phyloP scores from a whole-genome alignment of 768 basidiomycete genomes.

The Pleurotus giganteus region DNA sequence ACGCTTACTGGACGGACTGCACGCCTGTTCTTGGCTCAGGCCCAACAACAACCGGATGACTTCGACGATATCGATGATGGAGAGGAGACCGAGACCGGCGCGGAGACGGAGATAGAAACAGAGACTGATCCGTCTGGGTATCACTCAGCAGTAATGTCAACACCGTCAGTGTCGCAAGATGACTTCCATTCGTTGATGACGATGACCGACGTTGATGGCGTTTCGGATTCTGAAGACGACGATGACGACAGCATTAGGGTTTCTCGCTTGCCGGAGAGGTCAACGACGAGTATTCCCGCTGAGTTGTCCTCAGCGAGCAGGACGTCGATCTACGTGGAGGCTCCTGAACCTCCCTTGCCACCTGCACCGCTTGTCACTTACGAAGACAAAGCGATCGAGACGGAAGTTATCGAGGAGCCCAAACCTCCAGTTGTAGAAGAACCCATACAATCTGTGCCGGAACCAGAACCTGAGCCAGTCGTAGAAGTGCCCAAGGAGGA shows the following conservation, averaged over 20 bases:
- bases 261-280: slow-evolving; percentile 37
- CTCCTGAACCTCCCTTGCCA: slow-evolving; percentile 33
- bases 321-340: slow-evolving; percentile 22
- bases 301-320: slow-evolving; percentile 24
- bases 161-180: slow-evolving; percentile 61
- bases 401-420: slow-evolving; percentile 8
- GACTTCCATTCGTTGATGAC: slow-evolving; percentile 80
- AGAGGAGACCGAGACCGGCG: slow-evolving; percentile 67
- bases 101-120: slow-evolving; percentile 62
- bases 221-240: slow-evolving; percentile 55
- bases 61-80: slow-evolving; percentile 47
- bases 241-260: slow-evolving; percentile 81
- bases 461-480: slow-evolving; percentile 32
- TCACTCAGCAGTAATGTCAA: slow-evolving; percentile 64
- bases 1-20: slow-evolving; percentile 33
- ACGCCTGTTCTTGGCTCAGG: slow-evolving; percentile 32
- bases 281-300: background rate
- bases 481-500: slow-evolving; percentile 21
- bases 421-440: slow-evolving; percentile 19
- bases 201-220: slow-evolving; percentile 61
- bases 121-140: slow-evolving; percentile 82
- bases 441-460: background rate
- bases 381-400: slow-evolving; percentile 33
- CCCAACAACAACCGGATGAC: slow-evolving; percentile 18
- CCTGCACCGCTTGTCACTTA: slow-evolving; percentile 38